Percentiles rank a stretch among this genome's conserved stretches.
phyloP scores from a whole-genome alignment of 345 rosid species.

The Dimocarpus longan region DNA sequence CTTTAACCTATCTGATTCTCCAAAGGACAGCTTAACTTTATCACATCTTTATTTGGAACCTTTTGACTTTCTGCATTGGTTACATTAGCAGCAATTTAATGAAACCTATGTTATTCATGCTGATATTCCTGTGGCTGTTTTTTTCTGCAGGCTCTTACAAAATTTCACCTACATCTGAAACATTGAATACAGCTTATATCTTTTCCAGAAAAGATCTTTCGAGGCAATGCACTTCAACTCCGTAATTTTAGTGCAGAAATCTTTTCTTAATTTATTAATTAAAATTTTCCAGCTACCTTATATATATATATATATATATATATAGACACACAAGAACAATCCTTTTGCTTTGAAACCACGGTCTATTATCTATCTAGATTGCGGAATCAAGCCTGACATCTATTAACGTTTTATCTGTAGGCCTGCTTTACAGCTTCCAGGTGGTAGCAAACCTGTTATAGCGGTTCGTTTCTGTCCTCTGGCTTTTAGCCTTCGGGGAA shows the following conservation, averaged over 20 bases:
- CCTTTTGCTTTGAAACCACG: not conserved
- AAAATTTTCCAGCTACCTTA: not conserved
- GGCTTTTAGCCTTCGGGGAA: conserved; percentile 59
- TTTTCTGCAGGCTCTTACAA: conserved; percentile 72
- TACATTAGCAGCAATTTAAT: conserved; percentile 9
- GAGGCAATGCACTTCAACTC: conserved; percentile 45
- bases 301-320: too few relatives aligned
- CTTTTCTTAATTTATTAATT: not conserved
- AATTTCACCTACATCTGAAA: conserved; percentile 56
- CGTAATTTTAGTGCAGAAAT: conserved; percentile 1
- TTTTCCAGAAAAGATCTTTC: conserved; percentile 92
- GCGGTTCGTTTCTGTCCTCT: conserved; percentile 90
- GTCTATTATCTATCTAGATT: conserved; percentile 1
- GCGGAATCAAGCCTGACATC: not conserved
- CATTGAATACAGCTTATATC: conserved; percentile 74
- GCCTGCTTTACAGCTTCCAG: conserved; percentile 87
- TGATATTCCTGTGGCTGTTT: not conserved
- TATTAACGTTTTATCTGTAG: conserved; percentile 38
- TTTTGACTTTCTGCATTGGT: not conserved
- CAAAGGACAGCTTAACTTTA: not conserved
- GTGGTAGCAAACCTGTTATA: conserved; percentile 88
- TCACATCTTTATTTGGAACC: not conserved
- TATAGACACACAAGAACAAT: too few relatives aligned
- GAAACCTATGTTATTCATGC: not conserved
- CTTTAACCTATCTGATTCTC: not conserved